Evolutionary conservation across 2,329 filamentous ascomycete species (phyloP), one percentile per base, ranked within the genome.

Genomic region (Nigrospora oryzae): DNA sequence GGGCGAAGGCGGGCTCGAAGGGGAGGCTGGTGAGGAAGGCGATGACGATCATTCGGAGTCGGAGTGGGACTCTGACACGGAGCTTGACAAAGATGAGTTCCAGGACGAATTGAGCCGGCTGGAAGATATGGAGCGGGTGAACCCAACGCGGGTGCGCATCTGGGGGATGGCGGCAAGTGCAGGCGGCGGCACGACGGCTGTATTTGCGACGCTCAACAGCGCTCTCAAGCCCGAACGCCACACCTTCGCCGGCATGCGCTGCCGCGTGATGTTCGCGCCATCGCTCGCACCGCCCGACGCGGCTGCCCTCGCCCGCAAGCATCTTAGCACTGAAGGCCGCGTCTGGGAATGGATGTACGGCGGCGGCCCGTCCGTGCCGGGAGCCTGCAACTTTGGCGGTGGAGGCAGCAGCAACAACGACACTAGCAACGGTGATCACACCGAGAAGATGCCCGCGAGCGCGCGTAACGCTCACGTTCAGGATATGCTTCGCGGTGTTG

Each of bases 261-360:
- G 65, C 42, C 58, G 53, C 1, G 56, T 71, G 3, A 46, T 66
- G 15, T 70, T 72, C 45, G 65, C 60, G 5, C 53, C 46, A 36
- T 5, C 36, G 38, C 32, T 40, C 33, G 34, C 45, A 41, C 44
- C 45, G 43, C 45, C 42, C 49, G 45, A 46, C 0, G 30, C 34
- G 14, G 31, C 14, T 38, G 35, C 46, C 28, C 28, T 47, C 15
- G 36, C 46, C 11, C 44, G 44, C 23, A 52, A 47, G 42, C 54
- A 50, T 2, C 58, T 75, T 16, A 74, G 73, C n/a, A 77, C 75
- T 2, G 77, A 81, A 56, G 77, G 69, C 0, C 62, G 63, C 34
- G 63, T 74, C 38, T 80, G 76, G 69, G 72, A 79, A 49, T 77
- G 73, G 68, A 75, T 80, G 70, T 80, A 81, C 52, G 75, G 74